Conservation (phyloP, 768 basidiomycete genomes). For the Suillus variegatus region DNA sequence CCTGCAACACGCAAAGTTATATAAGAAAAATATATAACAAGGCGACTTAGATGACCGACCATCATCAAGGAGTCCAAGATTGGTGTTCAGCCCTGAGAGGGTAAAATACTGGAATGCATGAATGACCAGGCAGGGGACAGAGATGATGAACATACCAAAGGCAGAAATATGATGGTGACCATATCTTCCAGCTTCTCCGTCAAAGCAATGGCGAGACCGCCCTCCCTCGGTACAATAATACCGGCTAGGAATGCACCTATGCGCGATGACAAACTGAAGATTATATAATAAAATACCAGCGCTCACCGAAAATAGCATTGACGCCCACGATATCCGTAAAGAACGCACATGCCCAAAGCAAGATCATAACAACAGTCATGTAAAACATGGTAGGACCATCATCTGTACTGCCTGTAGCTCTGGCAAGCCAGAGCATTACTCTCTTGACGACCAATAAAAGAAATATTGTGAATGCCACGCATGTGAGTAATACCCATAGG, state of each 20-base stretch:
- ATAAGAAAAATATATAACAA: neutral
- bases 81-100: conserved; percentile 84
- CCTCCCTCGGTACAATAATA: conserved; percentile 82
- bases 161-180: conserved; percentile 87
- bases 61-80: conserved; percentile 80
- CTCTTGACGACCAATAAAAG: conserved; percentile 67
- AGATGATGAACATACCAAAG: conserved; percentile 50
- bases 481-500: conserved; percentile 78
- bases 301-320: conserved; percentile 83
- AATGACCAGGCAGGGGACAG: neutral
- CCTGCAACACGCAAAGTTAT: conserved; percentile 35
- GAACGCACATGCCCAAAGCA: conserved; percentile 86
- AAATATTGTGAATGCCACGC: conserved; percentile 80
- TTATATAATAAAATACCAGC: neutral
- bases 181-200: conserved; percentile 97
- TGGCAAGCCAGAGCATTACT: conserved; percentile 70
- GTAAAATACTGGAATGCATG: conserved; percentile 75
- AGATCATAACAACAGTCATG: conserved; percentile 81
- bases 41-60: conserved; percentile 40
- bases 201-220: conserved; percentile 82
- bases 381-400: conserved; percentile 85
- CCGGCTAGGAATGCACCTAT: conserved; percentile 81
- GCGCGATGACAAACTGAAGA: neutral
- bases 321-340: conserved; percentile 94
- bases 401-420: conserved; percentile 75